Base-by-base conservation (phyloP, 306 rosid genomes). In the Albizia julibrissin region DNA sequence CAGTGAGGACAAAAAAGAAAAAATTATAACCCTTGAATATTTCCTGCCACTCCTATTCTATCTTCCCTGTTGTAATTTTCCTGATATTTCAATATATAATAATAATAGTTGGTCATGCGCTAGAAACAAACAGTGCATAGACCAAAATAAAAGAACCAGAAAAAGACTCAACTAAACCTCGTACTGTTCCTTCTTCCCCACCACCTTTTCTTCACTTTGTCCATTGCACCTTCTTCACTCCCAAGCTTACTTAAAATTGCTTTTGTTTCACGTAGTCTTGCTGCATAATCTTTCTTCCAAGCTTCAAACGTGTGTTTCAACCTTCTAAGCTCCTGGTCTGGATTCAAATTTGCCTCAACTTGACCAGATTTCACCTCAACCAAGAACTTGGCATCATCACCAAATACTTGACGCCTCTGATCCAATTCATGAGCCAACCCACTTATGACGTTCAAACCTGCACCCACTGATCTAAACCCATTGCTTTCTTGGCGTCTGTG, bases 341-440 rank as follows among this genome's bases (percentile, higher is more conserved):
- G 98, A 87, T 91, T 88, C 78, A 94, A 74, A 86, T 91, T 91
- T 54, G 98, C 98, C 69, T 94, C 98, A 0, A 86, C 94, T 79
- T 94, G 94, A 80, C 98, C 98, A 13, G 98, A 92, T 83, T 93
- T 94, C 65, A 93, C 98, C 89, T 94, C 98, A 77, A 94, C 98
- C 88, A 94, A 88, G 92, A 94, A 94, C 88, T 94, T 94, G 72
- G 98, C 97, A 79, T 94, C 98, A 15, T 94, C 98, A 1, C 95
- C 94, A 69, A 94, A 94, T 9, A 94, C 98, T 87, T 94, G 98
- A 86, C 98, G 91, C 90, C 98, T 87, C 84, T 93, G 98, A 83
- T 94, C 98, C 8, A 94, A 94, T 78, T 94, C 98, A 83, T 94
- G 97, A 0, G 97, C 83, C 89, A 94, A 81, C 62, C 97, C 87